Evolutionary conservation across 345 rosid species (phyloP), one percentile per base, ranked within the genome.

Genomic region (Barbarea vulgaris): DNA sequence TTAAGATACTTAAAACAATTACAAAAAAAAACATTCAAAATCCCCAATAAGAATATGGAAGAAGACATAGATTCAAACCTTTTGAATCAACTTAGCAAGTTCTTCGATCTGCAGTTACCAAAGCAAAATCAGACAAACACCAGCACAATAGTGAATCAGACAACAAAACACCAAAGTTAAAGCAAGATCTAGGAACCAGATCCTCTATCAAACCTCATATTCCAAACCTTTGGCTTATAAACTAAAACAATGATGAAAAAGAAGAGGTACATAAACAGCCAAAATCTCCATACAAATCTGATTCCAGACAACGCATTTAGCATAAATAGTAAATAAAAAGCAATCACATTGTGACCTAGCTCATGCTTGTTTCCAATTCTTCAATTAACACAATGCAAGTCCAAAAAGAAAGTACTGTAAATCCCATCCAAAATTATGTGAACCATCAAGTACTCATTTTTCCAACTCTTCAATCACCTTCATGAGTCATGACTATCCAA

Each of bases 11-110:
- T 36, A 66, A 33, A 46, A 33, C n/a, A 52, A 34, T 18, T 34
- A 33, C 55, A 44, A 9, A 17, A 4, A 4, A 4, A 7, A 8
- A 42, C 1, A 52, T 11, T 2, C 28, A 46, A 64, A 63, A 70
- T 11, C 66, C 46, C 5, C 34, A 65, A 30, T 3, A 39, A 19
- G 8, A 27, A 15, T 11, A 64, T 5, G 6, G 39, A 48, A 71
- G 72, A 71, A 14, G 30, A 0, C 17, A 48, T 7, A 71, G 14
- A 66, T 37, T 48, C 79, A 52, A 67, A 89, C 93, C 91, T 86
- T 81, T 67, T 79, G 83, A 56, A 87, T 83, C 73, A 84, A 14
- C 81, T 58, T 79, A 44, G 86, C 88, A 74, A 89, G 89, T 31
- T 82, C 78, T 63, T 86, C 85, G 50, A 87, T 85, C 96, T 89